Conservation (phyloP, 371 early-diverging fungal species). For the Mucor mucedo region DNA sequence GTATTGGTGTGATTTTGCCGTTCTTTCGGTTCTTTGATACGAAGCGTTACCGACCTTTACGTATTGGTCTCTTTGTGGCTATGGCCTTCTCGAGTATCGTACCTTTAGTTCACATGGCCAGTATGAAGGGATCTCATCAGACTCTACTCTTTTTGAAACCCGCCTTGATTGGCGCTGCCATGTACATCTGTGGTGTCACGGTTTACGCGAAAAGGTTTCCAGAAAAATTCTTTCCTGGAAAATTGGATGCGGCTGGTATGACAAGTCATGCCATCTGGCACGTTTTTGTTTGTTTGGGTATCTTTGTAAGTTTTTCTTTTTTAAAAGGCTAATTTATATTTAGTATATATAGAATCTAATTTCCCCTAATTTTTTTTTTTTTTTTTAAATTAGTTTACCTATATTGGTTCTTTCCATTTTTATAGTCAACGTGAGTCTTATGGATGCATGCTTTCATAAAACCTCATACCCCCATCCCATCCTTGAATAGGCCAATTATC, state of each 20-base stretch:
- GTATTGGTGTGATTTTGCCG: slow-evolving; percentile 63
- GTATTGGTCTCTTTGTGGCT: slow-evolving; percentile 65
- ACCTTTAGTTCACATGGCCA: slow-evolving; percentile 61
- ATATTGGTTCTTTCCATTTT: slow-evolving; percentile 31
- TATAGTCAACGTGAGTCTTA: slow-evolving; percentile 26
- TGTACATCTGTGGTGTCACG: slow-evolving; percentile 62
- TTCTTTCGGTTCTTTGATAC: slow-evolving; percentile 66
- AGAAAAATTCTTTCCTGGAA: slow-evolving; percentile 77
- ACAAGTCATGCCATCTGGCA: slow-evolving; percentile 86
- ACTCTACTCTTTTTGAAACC: slow-evolving; percentile 57
- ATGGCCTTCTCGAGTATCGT: slow-evolving; percentile 67
- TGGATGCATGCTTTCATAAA: slow-evolving; percentile 21
- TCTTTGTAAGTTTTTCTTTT: slow-evolving; percentile 45
- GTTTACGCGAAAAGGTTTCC: slow-evolving; percentile 64
- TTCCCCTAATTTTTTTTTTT: neutral
- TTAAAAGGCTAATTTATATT: too few relatives aligned
- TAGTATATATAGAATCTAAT: neutral
- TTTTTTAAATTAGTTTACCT: slow-evolving; percentile 22
- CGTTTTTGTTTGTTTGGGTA: slow-evolving; percentile 69
- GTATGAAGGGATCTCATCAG: slow-evolving; percentile 44
- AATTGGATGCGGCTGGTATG: slow-evolving; percentile 71
- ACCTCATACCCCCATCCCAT: too few relatives aligned
- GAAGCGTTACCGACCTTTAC: slow-evolving; percentile 55
- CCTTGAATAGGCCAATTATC: too few relatives aligned
- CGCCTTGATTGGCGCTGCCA: slow-evolving; percentile 53